Evolutionary conservation across 2,329 filamentous ascomycete genomes (phyloP).

Genomic region (Anisogramma anomala): DNA sequence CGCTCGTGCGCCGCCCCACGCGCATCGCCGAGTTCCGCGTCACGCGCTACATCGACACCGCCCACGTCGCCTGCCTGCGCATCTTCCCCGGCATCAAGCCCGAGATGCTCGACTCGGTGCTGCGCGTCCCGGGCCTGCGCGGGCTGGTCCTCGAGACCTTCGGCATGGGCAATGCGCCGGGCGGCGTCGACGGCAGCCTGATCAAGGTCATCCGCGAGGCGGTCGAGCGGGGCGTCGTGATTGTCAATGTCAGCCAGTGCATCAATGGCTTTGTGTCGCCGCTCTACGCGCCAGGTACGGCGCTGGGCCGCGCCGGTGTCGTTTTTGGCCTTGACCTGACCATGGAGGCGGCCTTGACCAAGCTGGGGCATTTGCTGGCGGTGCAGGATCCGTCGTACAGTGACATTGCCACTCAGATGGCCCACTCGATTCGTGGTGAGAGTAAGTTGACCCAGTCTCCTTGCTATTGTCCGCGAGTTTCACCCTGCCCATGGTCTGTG

Average conservation of each 20-base stretch:
- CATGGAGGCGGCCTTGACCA: slow-evolving; percentile 80
- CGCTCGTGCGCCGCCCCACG: slow-evolving; percentile 62
- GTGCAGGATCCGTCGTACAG: slow-evolving; percentile 48
- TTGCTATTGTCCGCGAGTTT: background rate
- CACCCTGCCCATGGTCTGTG: background rate
- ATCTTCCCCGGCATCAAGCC: slow-evolving; percentile 89
- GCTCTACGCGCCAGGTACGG: slow-evolving; percentile 66
- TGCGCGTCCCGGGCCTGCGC: slow-evolving; percentile 62
- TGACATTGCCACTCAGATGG: slow-evolving; percentile 61
- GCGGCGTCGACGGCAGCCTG: slow-evolving; percentile 66
- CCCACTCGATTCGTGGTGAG: slow-evolving; percentile 67
- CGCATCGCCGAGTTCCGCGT: slow-evolving; percentile 63
- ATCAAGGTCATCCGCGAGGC: slow-evolving; percentile 67
- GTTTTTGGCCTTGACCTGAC: slow-evolving; percentile 85
- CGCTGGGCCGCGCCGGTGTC: slow-evolving; percentile 71
- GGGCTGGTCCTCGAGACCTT: slow-evolving; percentile 86
- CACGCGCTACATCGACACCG: slow-evolving; percentile 65
- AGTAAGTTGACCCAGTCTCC: background rate
- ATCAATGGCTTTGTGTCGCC: slow-evolving; percentile 64
- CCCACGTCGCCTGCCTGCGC: slow-evolving; percentile 79
- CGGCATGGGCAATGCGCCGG: slow-evolving; percentile 78
- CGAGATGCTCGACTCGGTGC: slow-evolving; percentile 82
- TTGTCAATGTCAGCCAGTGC: slow-evolving; percentile 90
- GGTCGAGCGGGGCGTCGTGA: slow-evolving; percentile 67
- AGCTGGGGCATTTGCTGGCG: slow-evolving; percentile 76